Percentiles rank a stretch among this genome's conserved stretches.
phyloP scores from a whole-genome alignment of 2,329 filamentous ascomycete genomes.

The Cytospora piceae region DNA sequence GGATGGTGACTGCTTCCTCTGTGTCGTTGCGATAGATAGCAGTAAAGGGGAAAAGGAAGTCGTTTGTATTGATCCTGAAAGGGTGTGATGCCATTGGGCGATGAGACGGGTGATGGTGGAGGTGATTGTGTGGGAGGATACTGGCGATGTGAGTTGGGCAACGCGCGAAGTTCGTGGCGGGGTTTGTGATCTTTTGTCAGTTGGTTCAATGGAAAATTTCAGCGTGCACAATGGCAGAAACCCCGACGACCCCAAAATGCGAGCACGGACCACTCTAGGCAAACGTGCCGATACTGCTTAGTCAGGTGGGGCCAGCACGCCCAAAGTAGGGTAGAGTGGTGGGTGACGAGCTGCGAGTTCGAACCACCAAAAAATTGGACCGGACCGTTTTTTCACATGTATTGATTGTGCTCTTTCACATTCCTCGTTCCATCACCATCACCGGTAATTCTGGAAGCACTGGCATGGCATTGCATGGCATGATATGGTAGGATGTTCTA shows the following conservation, averaged over 20 bases:
- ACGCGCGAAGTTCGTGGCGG: not conserved
- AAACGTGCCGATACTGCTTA: not conserved
- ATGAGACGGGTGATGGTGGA: conserved; percentile 2
- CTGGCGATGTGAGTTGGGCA: conserved; percentile 18
- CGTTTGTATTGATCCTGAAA: conserved; percentile 3
- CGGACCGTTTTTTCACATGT: not conserved
- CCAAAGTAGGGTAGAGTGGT: not conserved
- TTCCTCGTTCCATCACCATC: not conserved
- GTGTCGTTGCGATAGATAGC: not conserved
- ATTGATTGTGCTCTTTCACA: not conserved
- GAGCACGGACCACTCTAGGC: not conserved
- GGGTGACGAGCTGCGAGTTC: not conserved
- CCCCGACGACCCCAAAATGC: not conserved
- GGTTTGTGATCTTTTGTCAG: conserved; percentile 16
- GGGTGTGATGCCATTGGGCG: conserved; percentile 28
- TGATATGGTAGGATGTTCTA: too few species aligned
- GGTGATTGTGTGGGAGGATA: conserved; percentile 11
- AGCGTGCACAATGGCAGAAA: conserved; percentile 19
- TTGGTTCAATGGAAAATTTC: conserved; percentile 29
- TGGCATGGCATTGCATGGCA: too few species aligned
- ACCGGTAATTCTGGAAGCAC: not conserved
- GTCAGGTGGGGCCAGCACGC: not conserved
- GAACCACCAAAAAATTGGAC: not conserved
- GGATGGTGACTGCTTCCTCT: not conserved
- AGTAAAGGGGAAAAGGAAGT: not conserved